Evolutionary conservation across 1,139 yeast genomes (phyloP).

Genomic region (Suhomyces choctaworum): DNA sequence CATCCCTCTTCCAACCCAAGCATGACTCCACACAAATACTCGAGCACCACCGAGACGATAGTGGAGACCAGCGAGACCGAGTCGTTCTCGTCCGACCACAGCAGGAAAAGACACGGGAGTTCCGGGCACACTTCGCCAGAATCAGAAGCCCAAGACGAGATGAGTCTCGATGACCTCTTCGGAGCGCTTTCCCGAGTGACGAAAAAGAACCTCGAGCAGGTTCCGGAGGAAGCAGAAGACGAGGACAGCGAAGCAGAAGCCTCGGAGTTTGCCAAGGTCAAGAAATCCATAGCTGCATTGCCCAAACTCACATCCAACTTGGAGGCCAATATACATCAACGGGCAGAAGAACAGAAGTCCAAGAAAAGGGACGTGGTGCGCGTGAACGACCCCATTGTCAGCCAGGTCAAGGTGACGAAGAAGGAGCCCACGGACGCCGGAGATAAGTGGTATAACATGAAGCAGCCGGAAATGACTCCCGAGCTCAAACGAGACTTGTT

Average conservation of each 20-base stretch:
- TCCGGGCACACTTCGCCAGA: constrained; percentile 5
- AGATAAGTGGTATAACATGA: constrained; percentile 79
- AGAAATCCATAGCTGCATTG: constrained; percentile 29
- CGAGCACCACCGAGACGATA: constrained; percentile 13
- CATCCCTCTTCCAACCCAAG: background rate
- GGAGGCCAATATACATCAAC: constrained; percentile 23
- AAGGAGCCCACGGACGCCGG: constrained; percentile 42
- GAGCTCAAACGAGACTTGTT: constrained; percentile 74
- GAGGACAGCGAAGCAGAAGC: constrained; percentile 19
- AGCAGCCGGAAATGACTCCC: constrained; percentile 75
- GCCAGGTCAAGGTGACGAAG: constrained; percentile 17
- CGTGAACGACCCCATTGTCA: constrained; percentile 53
- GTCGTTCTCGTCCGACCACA: constrained; percentile 18
- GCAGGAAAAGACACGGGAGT: constrained; percentile 5
- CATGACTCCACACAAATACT: constrained; percentile 11
- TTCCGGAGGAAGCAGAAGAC: constrained; percentile 3
- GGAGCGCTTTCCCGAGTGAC: constrained; percentile 16
- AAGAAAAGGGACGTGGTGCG: constrained; percentile 24
- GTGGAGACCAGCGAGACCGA: constrained; percentile 21
- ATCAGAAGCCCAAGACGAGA: constrained; percentile 6
- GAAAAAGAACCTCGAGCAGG: constrained; percentile 7
- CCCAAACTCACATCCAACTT: constrained; percentile 39
- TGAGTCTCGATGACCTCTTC: constrained; percentile 18
- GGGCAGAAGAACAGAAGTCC: constrained; percentile 10
- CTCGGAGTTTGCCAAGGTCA: constrained; percentile 27